Evolutionary conservation across 441 rosid genomes (phyloP).

Genomic region (Jatropha podagrica): DNA sequence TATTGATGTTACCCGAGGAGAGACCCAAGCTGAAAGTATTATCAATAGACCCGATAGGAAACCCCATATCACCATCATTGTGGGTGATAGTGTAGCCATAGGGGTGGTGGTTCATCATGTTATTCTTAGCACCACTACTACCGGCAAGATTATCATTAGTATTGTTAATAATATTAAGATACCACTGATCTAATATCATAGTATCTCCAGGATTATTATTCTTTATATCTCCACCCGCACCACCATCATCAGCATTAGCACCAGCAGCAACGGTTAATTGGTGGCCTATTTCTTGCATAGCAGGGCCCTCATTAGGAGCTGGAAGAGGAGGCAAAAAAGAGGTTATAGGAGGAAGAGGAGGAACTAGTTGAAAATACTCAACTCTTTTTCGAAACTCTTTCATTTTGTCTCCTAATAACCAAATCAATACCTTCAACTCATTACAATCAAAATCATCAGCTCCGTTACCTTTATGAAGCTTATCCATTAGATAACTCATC

Average conservation of each 20-base stretch:
- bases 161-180: conserved; percentile 18
- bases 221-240: not conserved
- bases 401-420: conserved; percentile 31
- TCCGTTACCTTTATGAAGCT: conserved; percentile 18
- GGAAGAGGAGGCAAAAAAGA: conserved; percentile 9
- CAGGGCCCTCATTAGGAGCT: not conserved
- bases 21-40: not conserved
- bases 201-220: not conserved
- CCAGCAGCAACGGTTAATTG: not conserved
- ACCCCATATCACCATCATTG: not conserved
- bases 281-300: not conserved
- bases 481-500: conserved; percentile 31
- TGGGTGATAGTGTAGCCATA: not conserved
- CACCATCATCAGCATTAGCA: not conserved
- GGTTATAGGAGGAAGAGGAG: conserved; percentile 12
- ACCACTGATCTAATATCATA: conserved; percentile 26
- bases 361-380: conserved; percentile 18
- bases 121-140: not conserved
- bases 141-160: not conserved
- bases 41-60: not conserved
- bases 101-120: not conserved
- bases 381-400: conserved; percentile 27
- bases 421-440: conserved; percentile 23
- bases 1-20: not conserved
- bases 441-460: not conserved